phyloP scores from a whole-genome alignment of 345 rosid genomes.

The Syzygium grande region DNA sequence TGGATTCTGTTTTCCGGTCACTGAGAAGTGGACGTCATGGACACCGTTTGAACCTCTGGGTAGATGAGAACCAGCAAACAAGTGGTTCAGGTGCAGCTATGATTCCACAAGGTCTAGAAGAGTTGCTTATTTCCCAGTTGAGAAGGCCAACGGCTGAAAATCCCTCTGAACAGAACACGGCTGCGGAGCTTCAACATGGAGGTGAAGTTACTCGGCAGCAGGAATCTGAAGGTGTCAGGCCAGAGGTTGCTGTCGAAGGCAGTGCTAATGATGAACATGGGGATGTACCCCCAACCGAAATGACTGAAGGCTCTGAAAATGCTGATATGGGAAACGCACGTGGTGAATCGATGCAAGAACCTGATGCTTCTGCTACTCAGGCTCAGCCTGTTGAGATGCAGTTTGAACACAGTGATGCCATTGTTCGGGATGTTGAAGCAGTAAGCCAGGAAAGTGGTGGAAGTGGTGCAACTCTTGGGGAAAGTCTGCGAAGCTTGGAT shows the following conservation, averaged over 20 bases:
- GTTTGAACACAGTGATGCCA: conserved; percentile 76
- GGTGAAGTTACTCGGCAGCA: conserved; percentile 29
- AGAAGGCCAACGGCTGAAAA: conserved; percentile 61
- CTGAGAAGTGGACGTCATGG: conserved; percentile 84
- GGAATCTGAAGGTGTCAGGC: conserved; percentile 34
- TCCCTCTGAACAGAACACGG: conserved; percentile 45
- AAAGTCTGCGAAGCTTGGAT: conserved; percentile 93
- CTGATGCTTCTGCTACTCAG: conserved; percentile 22
- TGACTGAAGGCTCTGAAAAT: conserved; percentile 32
- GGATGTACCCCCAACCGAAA: conserved; percentile 25
- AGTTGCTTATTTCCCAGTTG: conserved; percentile 80
- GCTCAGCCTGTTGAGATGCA: conserved; percentile 83
- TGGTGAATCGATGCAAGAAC: conserved; percentile 29
- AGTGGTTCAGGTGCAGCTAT: conserved; percentile 68
- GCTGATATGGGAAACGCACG: conserved; percentile 38
- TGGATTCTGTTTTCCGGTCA: conserved; percentile 85
- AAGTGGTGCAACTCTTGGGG: conserved; percentile 94
- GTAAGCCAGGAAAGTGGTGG: conserved; percentile 97
- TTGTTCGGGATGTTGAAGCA: conserved; percentile 86
- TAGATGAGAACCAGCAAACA: conserved; percentile 71
- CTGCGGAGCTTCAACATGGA: conserved; percentile 35
- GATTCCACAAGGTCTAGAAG: conserved; percentile 88
- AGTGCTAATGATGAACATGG: conserved; percentile 33
- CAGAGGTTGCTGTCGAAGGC: conserved; percentile 44
- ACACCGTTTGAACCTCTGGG: conserved; percentile 85